Base-by-base conservation (phyloP, 495 filamentous ascomycete species). In the Patellaria atrata region DNA sequence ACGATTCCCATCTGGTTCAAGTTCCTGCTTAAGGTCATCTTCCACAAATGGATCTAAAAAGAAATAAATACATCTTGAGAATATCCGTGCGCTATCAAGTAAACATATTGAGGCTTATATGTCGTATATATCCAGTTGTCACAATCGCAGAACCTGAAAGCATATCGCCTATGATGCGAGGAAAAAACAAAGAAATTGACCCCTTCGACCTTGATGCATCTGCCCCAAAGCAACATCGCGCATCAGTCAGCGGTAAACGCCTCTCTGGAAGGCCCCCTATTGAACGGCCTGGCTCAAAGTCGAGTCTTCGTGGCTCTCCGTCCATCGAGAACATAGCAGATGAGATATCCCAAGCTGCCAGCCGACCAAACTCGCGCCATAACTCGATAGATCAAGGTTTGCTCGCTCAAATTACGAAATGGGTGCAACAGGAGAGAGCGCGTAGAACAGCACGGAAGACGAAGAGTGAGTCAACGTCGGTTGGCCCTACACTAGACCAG, bases 341-440 rank as follows among this genome's bases (percentile, higher is more conserved):
- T n/a, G n/a, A n/a, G n/a, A n/a, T n/a, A n/a, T n/a, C n/a, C n/a
- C n/a, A n/a, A n/a, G n/a, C n/a, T 22, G 27, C 21, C 10, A 34
- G 28, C 27, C 38, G 32, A 8, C 29, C 24, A 22, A 16, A 38
- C 2, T 6, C 19, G 14, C 31, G 26, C 24, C 29, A 47, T 35
- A 12, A 18, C n/a, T n/a, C n/a, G n/a, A n/a, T 15, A 7, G 44
- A 57, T 24, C 46, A 71, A 44, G 64, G 56, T 35, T 57, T 94
- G 4, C 51, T 87, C 24, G 62, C 69, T 26, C 80, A 87, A 50
- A 73, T 94, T 15, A 61, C 65, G 14, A 72, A 77, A 38, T 94
- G 85, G 85, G 62, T 94, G 25, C 67, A 82, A 34, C 66, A 70
- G 26, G 82, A 92, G 53, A 80, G 78, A 54, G 51, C 60, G 18